phyloP scores from a whole-genome alignment of 164 flowering plant genomes.

The Saururus chinensis region DNA sequence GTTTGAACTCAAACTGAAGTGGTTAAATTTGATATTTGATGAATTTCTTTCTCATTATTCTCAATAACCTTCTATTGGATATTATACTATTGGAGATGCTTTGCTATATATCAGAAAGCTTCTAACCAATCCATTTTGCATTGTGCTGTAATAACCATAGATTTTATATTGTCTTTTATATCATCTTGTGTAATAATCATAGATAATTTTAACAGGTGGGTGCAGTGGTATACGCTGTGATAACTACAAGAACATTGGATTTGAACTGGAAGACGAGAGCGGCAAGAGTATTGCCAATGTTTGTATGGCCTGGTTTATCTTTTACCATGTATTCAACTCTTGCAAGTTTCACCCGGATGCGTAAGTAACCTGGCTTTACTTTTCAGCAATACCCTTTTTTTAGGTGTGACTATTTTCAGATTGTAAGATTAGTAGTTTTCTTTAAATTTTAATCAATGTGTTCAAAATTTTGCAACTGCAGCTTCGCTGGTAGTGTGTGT shows the following conservation, averaged over 20 bases:
- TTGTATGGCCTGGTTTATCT: constrained; percentile 60
- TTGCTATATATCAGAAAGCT: too few species aligned
- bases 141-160: too few species aligned
- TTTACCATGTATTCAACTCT: constrained; percentile 39
- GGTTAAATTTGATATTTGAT: too few species aligned
- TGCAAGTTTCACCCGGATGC: constrained; percentile 42
- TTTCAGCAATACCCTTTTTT: neutral
- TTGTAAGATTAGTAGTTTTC: too few species aligned
- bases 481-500: too few species aligned
- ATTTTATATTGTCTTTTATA: too few species aligned
- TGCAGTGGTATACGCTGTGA: constrained; percentile 84
- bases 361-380: constrained; percentile 32
- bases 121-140: neutral
- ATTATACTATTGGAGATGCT: too few species aligned
- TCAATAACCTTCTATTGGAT: too few species aligned
- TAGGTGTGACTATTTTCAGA: neutral
- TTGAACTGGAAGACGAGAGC: constrained; percentile 86
- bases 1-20: too few species aligned
- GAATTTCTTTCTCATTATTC: too few species aligned
- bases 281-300: constrained; percentile 74
- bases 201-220: constrained; percentile 34
- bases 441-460: too few species aligned
- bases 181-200: neutral
- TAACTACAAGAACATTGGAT: constrained; percentile 65
- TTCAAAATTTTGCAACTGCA: too few species aligned